Evolutionary conservation across 208 protist species (phyloP).

Genomic region (Strigomonas culicis): DNA sequence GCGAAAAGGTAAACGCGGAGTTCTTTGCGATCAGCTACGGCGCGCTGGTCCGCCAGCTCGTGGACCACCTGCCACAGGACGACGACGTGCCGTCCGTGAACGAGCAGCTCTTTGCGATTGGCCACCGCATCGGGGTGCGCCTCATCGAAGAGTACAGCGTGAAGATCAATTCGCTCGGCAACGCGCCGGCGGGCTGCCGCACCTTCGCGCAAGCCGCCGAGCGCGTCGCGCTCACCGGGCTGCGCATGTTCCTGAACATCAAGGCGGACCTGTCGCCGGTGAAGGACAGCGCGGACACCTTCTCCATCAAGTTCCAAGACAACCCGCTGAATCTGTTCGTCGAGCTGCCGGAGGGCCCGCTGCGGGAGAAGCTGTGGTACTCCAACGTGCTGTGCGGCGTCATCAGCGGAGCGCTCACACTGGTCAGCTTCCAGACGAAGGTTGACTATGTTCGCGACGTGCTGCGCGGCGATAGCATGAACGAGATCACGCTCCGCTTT

Average conservation of each 20-base stretch:
- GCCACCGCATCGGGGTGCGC: conserved; percentile 96
- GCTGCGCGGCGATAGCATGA: conserved; percentile 84
- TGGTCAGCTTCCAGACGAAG: conserved; percentile 90
- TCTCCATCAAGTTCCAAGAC: conserved; percentile 92
- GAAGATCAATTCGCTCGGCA: conserved; percentile 71
- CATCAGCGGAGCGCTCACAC: conserved; percentile 93
- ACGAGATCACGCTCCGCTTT: conserved; percentile 88
- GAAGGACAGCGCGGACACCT: conserved; percentile 74
- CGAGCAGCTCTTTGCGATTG: conserved; percentile 94
- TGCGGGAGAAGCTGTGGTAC: conserved; percentile 89
- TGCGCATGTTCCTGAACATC: conserved; percentile 97
- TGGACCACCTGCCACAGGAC: conserved; percentile 89
- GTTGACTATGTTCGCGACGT: conserved; percentile 78
- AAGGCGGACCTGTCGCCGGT: conserved; percentile 81
- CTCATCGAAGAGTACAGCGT: conserved; percentile 97
- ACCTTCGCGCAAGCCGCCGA: conserved; percentile 95
- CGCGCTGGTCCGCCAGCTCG: conserved; percentile 94
- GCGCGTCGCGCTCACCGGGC: conserved; percentile 91
- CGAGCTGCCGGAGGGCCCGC: conserved; percentile 93
- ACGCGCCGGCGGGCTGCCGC: conserved; percentile 72
- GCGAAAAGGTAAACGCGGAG: conserved; percentile 91
- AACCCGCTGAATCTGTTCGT: conserved; percentile 97
- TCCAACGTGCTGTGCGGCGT: conserved; percentile 97
- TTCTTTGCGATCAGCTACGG: conserved; percentile 98
- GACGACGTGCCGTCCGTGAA: conserved; percentile 95